Percentiles rank a stretch among this genome's conserved stretches.
These are phyloP conservation scores for Aspergillus sp. DNA, from an alignment of 2,329 filamentous ascomycete species.

Conservation along the genomic window DNA sequence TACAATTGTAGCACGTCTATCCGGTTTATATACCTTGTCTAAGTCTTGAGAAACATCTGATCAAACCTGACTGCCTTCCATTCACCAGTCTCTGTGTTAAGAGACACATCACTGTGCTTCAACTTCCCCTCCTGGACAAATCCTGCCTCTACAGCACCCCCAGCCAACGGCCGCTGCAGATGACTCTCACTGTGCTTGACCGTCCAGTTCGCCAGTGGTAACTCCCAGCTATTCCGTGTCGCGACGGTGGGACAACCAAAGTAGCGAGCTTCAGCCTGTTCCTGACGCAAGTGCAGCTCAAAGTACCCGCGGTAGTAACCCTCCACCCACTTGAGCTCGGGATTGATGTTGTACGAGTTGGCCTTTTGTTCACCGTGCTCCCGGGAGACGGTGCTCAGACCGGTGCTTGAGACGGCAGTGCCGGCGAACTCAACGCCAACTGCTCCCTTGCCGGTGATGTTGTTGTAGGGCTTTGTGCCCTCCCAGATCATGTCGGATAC, in stretches of 20 bases:
- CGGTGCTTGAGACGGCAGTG: slow-evolving; percentile 63
- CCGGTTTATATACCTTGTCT: not conserved
- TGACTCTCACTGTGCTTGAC: slow-evolving; percentile 62
- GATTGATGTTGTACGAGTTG: slow-evolving; percentile 48
- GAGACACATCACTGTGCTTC: slow-evolving; percentile 33
- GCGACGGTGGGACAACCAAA: slow-evolving; percentile 49
- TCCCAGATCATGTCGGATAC: slow-evolving; percentile 58
- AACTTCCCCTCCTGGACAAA: slow-evolving; percentile 33
- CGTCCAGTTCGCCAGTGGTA: slow-evolving; percentile 69
- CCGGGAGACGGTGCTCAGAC: slow-evolving; percentile 54
- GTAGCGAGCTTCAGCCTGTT: slow-evolving; percentile 62
- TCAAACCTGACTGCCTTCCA: slow-evolving; percentile 14
- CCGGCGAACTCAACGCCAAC: slow-evolving; percentile 67
- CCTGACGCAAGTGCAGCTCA: slow-evolving; percentile 58
- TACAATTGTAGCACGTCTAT: not conserved
- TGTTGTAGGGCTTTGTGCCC: slow-evolving; percentile 52
- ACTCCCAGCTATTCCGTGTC: slow-evolving; percentile 60
- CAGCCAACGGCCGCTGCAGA: slow-evolving; percentile 50
- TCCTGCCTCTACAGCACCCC: slow-evolving; percentile 48
- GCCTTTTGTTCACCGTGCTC: slow-evolving; percentile 33
- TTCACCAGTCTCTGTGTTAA: slow-evolving; percentile 34
- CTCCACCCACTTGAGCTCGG: slow-evolving; percentile 71
- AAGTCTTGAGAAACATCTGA: slow-evolving; percentile 12
- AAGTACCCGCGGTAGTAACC: slow-evolving; percentile 74
- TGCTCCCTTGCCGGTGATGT: slow-evolving; percentile 53